These are phyloP conservation scores for Metschnikowia reukaufii DNA, from an alignment of 805 yeast genomes.

Conservation along the genomic window DNA sequence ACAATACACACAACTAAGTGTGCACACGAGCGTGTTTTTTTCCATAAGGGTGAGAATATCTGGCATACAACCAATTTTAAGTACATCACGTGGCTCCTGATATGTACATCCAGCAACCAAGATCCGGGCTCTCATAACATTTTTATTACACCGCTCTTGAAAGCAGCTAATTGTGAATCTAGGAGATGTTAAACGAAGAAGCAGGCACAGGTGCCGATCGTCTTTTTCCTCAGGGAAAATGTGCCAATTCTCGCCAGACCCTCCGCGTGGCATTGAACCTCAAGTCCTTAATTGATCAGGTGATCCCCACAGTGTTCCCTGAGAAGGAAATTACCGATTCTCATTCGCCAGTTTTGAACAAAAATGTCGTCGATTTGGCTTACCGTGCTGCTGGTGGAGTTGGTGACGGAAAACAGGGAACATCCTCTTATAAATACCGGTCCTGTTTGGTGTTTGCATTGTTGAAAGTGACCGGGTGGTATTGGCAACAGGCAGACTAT, in stretches of 20 bases:
- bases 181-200: slow-evolving; percentile 2
- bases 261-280: slow-evolving; percentile 70
- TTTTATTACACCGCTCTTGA: background rate
- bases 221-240: slow-evolving; percentile 16
- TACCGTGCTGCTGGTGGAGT: slow-evolving; percentile 79
- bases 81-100: background rate
- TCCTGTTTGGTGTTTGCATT: slow-evolving; percentile 69
- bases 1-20: no score
- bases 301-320: slow-evolving; percentile 66
- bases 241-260: slow-evolving; percentile 67
- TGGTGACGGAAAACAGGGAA: slow-evolving; percentile 55
- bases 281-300: slow-evolving; percentile 67
- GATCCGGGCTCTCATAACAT: background rate
- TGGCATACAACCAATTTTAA: no score
- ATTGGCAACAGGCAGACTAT: slow-evolving; percentile 52
- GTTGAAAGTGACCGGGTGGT: slow-evolving; percentile 79
- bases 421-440: slow-evolving; percentile 61
- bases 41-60: no score
- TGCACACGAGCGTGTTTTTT: no score
- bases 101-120: slow-evolving; percentile 4
- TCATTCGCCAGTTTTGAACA: slow-evolving; percentile 60
- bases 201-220: slow-evolving; percentile 3
- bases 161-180: background rate
- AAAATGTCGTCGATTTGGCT: slow-evolving; percentile 57
- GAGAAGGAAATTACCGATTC: slow-evolving; percentile 50